Evolutionary conservation across 257 asterid species (phyloP).

Genomic region (Jacaranda copaia): DNA sequence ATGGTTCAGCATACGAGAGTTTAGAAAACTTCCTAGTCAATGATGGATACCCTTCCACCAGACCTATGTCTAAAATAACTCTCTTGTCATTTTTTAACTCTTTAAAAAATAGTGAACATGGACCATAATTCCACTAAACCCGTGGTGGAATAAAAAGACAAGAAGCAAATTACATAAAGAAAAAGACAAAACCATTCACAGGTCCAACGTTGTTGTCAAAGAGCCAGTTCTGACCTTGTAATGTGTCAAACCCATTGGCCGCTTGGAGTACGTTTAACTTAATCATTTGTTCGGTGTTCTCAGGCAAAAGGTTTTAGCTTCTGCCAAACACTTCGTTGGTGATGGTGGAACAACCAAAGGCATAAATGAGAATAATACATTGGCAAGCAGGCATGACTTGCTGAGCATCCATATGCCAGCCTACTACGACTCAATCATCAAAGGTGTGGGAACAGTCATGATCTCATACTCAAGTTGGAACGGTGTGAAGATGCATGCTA

Average conservation of each 20-base stretch:
- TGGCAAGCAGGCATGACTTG: constrained; percentile 46
- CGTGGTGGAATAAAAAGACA: background rate
- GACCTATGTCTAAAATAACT: background rate
- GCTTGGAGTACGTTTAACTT: background rate
- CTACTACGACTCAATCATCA: constrained; percentile 57
- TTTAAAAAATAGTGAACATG: background rate
- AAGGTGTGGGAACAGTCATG: constrained; percentile 75
- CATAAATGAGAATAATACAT: constrained; percentile 69
- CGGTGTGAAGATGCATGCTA: constrained; percentile 73
- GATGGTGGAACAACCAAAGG: constrained; percentile 84
- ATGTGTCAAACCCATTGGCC: background rate
- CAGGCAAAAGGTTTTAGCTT: constrained; percentile 57
- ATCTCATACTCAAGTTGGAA: constrained; percentile 83
- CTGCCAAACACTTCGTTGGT: constrained; percentile 77
- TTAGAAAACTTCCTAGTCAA: background rate
- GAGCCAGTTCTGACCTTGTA: background rate
- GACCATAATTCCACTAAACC: constrained; percentile 29
- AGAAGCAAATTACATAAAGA: background rate
- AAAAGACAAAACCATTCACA: background rate
- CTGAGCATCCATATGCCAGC: constrained; percentile 73
- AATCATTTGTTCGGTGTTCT: background rate
- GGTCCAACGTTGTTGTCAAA: background rate
- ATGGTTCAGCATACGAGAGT: background rate
- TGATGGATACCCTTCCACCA: background rate
- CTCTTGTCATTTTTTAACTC: constrained; percentile 1